phyloP scores from a whole-genome alignment of 2,329 filamentous ascomycete genomes.

The Diaporthe citriasiana region DNA sequence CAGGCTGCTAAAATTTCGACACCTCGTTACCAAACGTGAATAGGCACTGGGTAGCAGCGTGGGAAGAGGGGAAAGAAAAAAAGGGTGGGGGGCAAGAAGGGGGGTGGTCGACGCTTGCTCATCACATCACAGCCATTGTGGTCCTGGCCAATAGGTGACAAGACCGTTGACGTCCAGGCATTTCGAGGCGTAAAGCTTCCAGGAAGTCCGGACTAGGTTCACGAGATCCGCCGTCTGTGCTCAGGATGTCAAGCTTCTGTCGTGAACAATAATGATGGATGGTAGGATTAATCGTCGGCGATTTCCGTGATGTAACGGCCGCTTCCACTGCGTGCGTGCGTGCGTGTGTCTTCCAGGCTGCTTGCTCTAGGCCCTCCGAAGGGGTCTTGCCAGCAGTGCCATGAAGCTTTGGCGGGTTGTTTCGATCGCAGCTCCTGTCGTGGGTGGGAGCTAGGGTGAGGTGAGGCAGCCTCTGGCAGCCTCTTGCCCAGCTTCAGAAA shows the following conservation, averaged over 20 bases:
- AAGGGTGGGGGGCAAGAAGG: background rate
- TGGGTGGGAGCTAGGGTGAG: slow-evolving; percentile 11
- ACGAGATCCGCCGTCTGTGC: slow-evolving; percentile 27
- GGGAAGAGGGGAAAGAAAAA: background rate
- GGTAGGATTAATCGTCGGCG: slow-evolving; percentile 19
- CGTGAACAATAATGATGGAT: background rate
- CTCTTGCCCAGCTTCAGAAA: background rate
- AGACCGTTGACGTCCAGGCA: slow-evolving; percentile 24
- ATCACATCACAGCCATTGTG: slow-evolving; percentile 10
- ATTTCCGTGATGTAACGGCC: slow-evolving; percentile 23
- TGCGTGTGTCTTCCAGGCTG: background rate
- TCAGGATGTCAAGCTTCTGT: slow-evolving; percentile 9
- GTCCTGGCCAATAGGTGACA: slow-evolving; percentile 19
- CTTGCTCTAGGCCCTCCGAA: slow-evolving; percentile 1
- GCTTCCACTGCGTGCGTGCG: slow-evolving; percentile 19
- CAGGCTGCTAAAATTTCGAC: background rate
- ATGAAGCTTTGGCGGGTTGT: background rate
- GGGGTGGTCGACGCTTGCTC: background rate
- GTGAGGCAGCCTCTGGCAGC: slow-evolving; percentile 21
- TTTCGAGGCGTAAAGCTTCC: slow-evolving; percentile 9
- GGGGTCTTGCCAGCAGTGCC: slow-evolving; percentile 7
- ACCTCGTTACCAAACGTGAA: background rate
- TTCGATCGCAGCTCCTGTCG: slow-evolving; percentile 9
- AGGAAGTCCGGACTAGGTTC: background rate
- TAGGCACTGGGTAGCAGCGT: background rate